Evolutionary conservation across 2,329 filamentous ascomycete genomes (phyloP).

Genomic region (Paecilomyces formosus): DNA sequence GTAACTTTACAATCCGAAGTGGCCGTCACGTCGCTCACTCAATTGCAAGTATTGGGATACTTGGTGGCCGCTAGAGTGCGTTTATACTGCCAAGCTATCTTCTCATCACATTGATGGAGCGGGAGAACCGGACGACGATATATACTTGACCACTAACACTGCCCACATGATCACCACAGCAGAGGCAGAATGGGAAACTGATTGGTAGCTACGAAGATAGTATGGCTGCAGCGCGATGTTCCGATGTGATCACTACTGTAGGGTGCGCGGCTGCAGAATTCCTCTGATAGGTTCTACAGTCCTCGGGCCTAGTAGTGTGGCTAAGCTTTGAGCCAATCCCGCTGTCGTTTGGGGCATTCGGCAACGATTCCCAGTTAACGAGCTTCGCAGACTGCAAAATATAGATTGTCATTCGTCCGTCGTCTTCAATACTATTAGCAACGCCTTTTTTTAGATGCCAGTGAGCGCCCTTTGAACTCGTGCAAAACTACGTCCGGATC

Average conservation of each 20-base stretch:
- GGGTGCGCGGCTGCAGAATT: neutral
- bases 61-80: neutral
- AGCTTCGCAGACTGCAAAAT: neutral
- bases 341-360: neutral
- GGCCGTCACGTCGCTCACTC: neutral
- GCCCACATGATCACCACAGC: neutral
- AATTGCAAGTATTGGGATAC: neutral
- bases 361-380: neutral
- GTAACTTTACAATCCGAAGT: neutral
- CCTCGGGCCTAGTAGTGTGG: neutral
- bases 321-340: neutral
- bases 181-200: neutral
- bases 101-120: neutral
- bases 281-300: neutral
- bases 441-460: neutral
- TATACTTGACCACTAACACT: neutral
- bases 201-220: neutral
- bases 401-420: neutral
- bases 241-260: neutral
- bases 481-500: neutral
- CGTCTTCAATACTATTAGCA: neutral
- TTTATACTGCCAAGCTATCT: neutral
- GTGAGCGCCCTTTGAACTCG: neutral
- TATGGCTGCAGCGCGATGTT: neutral
- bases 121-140: neutral